Base-by-base conservation (phyloP, 2,329 filamentous ascomycete genomes). In the Curvularia sp. region DNA sequence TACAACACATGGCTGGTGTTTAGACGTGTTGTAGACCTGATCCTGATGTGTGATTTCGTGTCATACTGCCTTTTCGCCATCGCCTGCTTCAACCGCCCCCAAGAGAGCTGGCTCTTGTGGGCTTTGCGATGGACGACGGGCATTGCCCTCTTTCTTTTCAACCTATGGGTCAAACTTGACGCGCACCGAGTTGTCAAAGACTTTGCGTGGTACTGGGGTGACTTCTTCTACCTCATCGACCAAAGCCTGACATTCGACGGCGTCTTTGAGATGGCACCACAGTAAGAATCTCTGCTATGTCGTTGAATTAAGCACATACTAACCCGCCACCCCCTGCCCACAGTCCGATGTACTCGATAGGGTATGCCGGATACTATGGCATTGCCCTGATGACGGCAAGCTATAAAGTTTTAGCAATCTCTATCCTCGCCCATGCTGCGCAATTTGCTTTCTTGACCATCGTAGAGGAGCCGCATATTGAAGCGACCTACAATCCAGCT, bases 1-100 rank as follows among this genome's bases (percentile, higher is more conserved):
- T 99, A 98, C 85, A 99, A 99, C 81, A 97, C 95, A 41, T 99
- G 95, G 95, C 86, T 99, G 55, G 87, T 97, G 67, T 99, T 99
- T 81, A 89, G 95, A 68, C 89, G 95, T 70, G 86, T 98, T 30
- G 95, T 98, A 74, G 95, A 99, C 80, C 81, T 99, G 76, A 97
- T 98, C 75, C 83, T 99, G 74, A 97, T 99, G 93, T 97, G 93
- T 83, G 95, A 99, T 81, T 99, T 99, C 77, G 89, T 91, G 63
- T 97, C 94, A 48, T 99, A 98, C 83, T 95, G 92, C 78, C 87
- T 97, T 57, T 99, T 98, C 80, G 94, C 95, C 67, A 87, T 96
- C 69, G 91, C 94, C 59, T 97, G 93, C 78, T 89, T 87, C 61
- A 86, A 89, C 73, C 87, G 84, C 36, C 95, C 95, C 7, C 88